These are phyloP conservation scores for Immersiporthe knoxdaviesiana DNA, from an alignment of 2,329 filamentous ascomycete species.

Conservation along the genomic window DNA sequence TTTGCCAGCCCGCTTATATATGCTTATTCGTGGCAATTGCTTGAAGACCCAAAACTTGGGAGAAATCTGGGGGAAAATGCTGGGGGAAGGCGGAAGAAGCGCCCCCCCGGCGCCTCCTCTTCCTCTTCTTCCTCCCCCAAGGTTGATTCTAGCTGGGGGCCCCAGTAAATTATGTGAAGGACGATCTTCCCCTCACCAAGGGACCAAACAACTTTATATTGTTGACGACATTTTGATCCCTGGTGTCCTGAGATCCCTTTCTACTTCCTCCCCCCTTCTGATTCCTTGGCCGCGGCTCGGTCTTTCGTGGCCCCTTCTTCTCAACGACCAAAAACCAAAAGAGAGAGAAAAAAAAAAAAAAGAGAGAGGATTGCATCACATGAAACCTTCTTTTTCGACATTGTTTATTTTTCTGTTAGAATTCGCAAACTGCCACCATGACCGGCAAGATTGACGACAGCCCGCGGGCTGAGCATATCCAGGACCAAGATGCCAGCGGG, in stretches of 20 bases:
- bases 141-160: background rate
- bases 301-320: background rate
- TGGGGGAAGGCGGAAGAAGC: background rate
- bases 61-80: background rate
- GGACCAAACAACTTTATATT: background rate
- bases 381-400: background rate
- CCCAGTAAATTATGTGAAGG: background rate
- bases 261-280: background rate
- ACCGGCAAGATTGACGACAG: conserved; percentile 21
- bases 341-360: background rate
- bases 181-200: background rate
- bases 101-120: too few species aligned
- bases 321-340: background rate
- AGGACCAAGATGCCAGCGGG: conserved; percentile 15
- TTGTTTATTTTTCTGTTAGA: background rate
- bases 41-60: background rate
- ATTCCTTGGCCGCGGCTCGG: background rate
- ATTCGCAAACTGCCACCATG: conserved; percentile 3
- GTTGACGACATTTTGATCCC: background rate
- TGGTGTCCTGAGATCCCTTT: background rate
- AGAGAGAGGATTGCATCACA: background rate
- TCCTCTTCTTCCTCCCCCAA: too few species aligned
- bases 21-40: background rate
- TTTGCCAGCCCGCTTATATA: background rate
- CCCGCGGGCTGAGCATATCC: conserved; percentile 23